These are phyloP conservation scores for Phoma sp. DNA, from an alignment of 2,329 filamentous ascomycete genomes.

Conservation along the genomic window DNA sequence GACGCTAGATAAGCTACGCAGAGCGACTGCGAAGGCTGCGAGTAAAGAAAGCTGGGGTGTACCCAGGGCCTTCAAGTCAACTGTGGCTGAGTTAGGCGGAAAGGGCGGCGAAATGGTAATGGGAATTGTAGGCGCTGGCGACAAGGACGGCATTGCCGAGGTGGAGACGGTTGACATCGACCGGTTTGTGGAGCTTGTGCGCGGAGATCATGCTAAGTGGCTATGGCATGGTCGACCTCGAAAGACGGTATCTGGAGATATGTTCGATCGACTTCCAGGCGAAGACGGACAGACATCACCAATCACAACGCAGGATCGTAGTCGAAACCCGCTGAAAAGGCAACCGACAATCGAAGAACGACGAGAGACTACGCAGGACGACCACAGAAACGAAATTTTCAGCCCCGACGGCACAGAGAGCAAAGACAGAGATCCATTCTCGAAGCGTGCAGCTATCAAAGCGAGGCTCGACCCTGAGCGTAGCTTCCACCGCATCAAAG, in stretches of 20 bases:
- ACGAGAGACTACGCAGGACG: constrained; percentile 41
- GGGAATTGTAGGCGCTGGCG: constrained; percentile 84
- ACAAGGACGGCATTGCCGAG: constrained; percentile 89
- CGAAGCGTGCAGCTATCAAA: constrained; percentile 73
- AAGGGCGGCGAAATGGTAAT: constrained; percentile 95
- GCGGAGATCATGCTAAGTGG: constrained; percentile 88
- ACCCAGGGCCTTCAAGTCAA: constrained; percentile 93
- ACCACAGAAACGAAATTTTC: constrained; percentile 33
- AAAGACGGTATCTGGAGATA: constrained; percentile 59
- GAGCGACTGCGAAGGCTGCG: constrained; percentile 86
- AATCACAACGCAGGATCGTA: constrained; percentile 61
- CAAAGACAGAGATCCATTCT: constrained; percentile 62
- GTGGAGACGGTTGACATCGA: constrained; percentile 93
- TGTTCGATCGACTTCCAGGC: constrained; percentile 49
- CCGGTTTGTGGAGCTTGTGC: constrained; percentile 77
- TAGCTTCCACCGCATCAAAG: constrained; percentile 84
- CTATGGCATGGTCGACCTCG: constrained; percentile 91
- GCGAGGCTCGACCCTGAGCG: constrained; percentile 81
- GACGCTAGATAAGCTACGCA: constrained; percentile 82
- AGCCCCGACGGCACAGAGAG: constrained; percentile 48
- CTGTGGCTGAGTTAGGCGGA: constrained; percentile 89
- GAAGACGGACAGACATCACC: constrained; percentile 60
- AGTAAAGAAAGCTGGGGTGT: constrained; percentile 90
- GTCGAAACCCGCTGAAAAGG: constrained; percentile 58
- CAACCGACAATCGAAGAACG: constrained; percentile 53